Percentiles rank a stretch among this genome's conserved stretches.
Conservation (phyloP, 2,329 filamentous ascomycete genomes). For the Cytospora piceicola region DNA sequence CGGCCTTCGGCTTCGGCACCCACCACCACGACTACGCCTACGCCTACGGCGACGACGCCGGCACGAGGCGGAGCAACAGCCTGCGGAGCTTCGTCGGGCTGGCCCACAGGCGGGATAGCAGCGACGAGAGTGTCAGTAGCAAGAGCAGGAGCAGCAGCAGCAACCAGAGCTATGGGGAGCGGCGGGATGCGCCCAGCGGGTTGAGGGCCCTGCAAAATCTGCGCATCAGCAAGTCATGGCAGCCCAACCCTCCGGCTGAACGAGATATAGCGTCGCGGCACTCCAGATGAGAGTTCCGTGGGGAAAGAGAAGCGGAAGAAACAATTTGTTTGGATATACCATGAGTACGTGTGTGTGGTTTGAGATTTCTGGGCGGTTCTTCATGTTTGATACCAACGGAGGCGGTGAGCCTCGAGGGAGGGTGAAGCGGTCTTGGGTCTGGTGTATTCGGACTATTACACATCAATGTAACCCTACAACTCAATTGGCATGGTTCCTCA, state of each 20-base stretch:
- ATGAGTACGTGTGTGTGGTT: background rate
- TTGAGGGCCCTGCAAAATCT: conserved; percentile 18
- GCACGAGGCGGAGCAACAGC: conserved; percentile 7
- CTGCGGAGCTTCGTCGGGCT: conserved; percentile 8
- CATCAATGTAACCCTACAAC: background rate
- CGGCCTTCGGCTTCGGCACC: background rate
- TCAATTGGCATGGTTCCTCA: background rate
- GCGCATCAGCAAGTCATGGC: conserved; percentile 12
- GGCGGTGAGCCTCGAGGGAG: too few species aligned
- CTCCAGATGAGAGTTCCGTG: background rate
- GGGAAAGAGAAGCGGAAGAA: background rate
- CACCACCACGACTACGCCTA: background rate
- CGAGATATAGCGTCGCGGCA: background rate
- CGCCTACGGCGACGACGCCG: background rate
- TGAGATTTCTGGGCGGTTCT: background rate
- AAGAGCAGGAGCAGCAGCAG: conserved; percentile 4
- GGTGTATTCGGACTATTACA: background rate
- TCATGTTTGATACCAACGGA: background rate
- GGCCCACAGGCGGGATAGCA: conserved; percentile 11
- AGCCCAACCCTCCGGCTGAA: background rate
- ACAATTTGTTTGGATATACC: background rate
- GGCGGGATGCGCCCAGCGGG: conserved; percentile 17
- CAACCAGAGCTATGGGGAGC: background rate
- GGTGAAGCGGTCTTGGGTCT: background rate
- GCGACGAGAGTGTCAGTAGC: conserved; percentile 11